Percentiles rank a stretch among this genome's conserved stretches.
phyloP scores from a whole-genome alignment of 108 stramenopile species.

The Pelagomonas calceolata region DNA sequence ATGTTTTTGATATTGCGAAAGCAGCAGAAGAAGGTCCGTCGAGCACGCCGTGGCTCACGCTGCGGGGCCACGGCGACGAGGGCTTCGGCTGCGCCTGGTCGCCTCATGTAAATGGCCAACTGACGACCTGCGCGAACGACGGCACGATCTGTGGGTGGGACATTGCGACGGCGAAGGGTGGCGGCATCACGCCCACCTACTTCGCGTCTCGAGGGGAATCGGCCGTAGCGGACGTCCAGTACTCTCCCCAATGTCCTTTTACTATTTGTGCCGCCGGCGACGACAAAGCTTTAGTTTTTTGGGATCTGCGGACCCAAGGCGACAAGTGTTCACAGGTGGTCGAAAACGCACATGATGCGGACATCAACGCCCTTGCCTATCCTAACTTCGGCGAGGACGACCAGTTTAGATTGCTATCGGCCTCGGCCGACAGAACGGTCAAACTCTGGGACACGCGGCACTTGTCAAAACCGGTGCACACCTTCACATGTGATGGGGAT shows the following conservation, averaged over 20 bases:
- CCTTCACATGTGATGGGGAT: constrained; percentile 74
- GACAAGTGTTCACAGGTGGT: constrained; percentile 1
- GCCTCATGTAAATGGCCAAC: constrained; percentile 35
- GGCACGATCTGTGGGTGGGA: background rate
- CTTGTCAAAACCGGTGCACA: constrained; percentile 45
- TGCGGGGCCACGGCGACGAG: constrained; percentile 65
- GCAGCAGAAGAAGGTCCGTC: constrained; percentile 34
- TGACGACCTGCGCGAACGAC: background rate
- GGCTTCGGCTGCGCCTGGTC: constrained; percentile 92
- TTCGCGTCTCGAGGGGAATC: background rate
- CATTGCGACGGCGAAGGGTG: background rate
- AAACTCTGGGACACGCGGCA: constrained; percentile 94
- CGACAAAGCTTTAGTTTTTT: constrained; percentile 67
- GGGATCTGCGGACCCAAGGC: constrained; percentile 62
- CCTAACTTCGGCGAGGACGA: constrained; percentile 38
- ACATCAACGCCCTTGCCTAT: constrained; percentile 79
- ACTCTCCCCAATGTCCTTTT: constrained; percentile 71
- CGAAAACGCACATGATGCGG: constrained; percentile 59
- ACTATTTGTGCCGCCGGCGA: constrained; percentile 78
- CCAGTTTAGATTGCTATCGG: constrained; percentile 63
- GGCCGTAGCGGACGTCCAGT: constrained; percentile 64
- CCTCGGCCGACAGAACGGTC: constrained; percentile 73
- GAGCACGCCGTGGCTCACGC: constrained; percentile 50
- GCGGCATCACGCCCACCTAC: background rate
- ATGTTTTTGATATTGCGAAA: constrained; percentile 69